phyloP scores from a whole-genome alignment of 129 eudicot genomes.

The Oenanthe sinensis region DNA sequence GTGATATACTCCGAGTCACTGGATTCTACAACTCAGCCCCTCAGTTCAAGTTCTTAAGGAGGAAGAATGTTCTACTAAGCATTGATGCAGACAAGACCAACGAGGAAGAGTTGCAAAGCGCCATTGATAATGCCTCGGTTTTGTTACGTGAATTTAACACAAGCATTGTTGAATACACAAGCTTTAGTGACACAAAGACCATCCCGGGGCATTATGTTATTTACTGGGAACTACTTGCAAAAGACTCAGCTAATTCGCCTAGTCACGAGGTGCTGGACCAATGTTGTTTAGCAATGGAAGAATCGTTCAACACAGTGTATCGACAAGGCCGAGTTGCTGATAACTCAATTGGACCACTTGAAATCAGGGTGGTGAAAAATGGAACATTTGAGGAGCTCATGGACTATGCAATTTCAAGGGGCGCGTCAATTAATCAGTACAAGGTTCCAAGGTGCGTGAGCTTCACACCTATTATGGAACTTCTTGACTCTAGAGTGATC shows the following conservation, averaged over 20 bases:
- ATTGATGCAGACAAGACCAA: conserved; percentile 83
- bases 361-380: conserved; percentile 54
- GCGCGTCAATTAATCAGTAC: conserved; percentile 78
- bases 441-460: conserved; percentile 78
- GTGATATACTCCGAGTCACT: conserved; percentile 68
- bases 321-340: conserved; percentile 75
- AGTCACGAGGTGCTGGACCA: conserved; percentile 27
- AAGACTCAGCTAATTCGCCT: conserved; percentile 38
- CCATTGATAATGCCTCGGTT: conserved; percentile 50
- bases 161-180: conserved; percentile 68
- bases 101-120: conserved; percentile 65
- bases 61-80: conserved; percentile 65
- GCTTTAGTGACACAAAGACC: conserved; percentile 47
- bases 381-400: conserved; percentile 86
- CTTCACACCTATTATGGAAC: conserved; percentile 57
- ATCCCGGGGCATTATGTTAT: conserved; percentile 84
- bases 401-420: conserved; percentile 88
- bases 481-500: conserved; percentile 58
- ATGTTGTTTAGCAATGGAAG: conserved; percentile 76
- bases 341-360: conserved; percentile 70
- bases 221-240: conserved; percentile 57
- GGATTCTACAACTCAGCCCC: conserved; percentile 81
- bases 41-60: conserved; percentile 61
- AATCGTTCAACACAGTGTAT: conserved; percentile 70
- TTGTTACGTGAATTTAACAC: conserved; percentile 41